Evolutionary conservation across 306 rosid species (phyloP).

Genomic region (Benincasa hispida): DNA sequence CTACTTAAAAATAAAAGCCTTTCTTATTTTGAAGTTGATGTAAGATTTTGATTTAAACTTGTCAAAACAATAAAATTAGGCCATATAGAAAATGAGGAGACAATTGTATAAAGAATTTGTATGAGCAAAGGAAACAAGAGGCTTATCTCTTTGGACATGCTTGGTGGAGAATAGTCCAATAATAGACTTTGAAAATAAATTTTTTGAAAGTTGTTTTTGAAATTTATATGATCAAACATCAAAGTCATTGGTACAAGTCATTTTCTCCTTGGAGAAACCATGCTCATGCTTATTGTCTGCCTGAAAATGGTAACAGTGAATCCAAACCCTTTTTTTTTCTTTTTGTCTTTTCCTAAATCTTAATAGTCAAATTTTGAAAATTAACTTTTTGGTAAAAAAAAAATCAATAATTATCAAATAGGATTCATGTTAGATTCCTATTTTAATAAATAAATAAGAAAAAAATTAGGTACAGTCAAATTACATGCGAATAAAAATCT

Average conservation of each 20-base stretch:
- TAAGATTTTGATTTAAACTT: not conserved
- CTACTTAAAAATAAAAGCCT: not conserved
- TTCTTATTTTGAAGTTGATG: not conserved
- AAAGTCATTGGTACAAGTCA: not conserved
- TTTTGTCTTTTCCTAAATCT: not conserved
- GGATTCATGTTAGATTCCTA: too few relatives aligned
- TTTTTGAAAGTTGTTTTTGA: not conserved
- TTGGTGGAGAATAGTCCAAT: not conserved
- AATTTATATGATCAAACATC: not conserved
- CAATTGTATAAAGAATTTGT: not conserved
- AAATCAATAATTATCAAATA: too few relatives aligned
- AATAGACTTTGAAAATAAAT: not conserved
- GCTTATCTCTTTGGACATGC: not conserved
- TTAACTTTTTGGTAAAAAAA: too few relatives aligned
- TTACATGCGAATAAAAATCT: too few relatives aligned
- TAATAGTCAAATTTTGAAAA: too few relatives aligned
- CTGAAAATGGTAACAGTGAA: not conserved
- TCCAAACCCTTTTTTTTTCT: not conserved
- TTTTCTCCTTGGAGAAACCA: not conserved
- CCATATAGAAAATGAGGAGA: not conserved
- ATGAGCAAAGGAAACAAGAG: not conserved
- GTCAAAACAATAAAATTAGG: not conserved
- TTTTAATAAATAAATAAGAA: too few relatives aligned
- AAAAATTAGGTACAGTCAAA: too few relatives aligned
- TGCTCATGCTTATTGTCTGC: not conserved